phyloP scores from a whole-genome alignment of 306 rosid species.

The Sesbania bispinosa region DNA sequence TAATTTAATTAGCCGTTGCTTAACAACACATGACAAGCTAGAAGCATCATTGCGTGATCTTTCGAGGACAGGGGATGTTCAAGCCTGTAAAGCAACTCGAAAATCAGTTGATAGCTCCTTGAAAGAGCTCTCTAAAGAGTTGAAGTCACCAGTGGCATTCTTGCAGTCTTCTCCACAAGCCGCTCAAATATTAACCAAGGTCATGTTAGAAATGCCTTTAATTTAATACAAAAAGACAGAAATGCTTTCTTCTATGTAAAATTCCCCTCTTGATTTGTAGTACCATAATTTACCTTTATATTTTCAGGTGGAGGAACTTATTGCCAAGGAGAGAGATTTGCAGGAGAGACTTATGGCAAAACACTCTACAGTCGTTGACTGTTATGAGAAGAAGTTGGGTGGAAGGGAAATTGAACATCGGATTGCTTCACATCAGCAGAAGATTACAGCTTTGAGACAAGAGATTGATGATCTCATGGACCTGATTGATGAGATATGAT shows the following conservation, averaged over 20 bases:
- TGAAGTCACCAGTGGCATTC: conserved; percentile 59
- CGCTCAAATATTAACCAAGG: conserved; percentile 78
- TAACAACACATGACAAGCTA: conserved; percentile 66
- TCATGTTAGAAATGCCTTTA: conserved; percentile 17
- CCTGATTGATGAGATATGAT: conserved; percentile 60
- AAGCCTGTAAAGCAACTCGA: conserved; percentile 85
- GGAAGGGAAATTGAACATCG: conserved; percentile 93
- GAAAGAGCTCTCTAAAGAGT: conserved; percentile 86
- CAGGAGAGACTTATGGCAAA: conserved; percentile 78
- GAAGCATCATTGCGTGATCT: conserved; percentile 88
- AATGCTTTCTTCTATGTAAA: conserved; percentile 1
- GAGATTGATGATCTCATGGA: conserved; percentile 87
- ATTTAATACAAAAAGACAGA: neutral
- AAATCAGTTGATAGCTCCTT: conserved; percentile 76
- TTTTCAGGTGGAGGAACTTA: conserved; percentile 85
- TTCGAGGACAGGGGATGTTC: conserved; percentile 84
- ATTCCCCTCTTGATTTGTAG: conserved; percentile 3
- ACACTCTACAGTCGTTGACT: conserved; percentile 76
- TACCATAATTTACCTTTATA: neutral
- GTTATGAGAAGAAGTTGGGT: conserved; percentile 84
- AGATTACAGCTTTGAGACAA: conserved; percentile 64
- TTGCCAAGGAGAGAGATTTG: conserved; percentile 78
- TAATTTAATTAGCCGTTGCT: conserved; percentile 58
- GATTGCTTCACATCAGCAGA: conserved; percentile 72
- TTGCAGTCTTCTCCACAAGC: conserved; percentile 89